phyloP scores from a whole-genome alignment of 805 yeast genomes.

The Lipomyces anomalus region DNA sequence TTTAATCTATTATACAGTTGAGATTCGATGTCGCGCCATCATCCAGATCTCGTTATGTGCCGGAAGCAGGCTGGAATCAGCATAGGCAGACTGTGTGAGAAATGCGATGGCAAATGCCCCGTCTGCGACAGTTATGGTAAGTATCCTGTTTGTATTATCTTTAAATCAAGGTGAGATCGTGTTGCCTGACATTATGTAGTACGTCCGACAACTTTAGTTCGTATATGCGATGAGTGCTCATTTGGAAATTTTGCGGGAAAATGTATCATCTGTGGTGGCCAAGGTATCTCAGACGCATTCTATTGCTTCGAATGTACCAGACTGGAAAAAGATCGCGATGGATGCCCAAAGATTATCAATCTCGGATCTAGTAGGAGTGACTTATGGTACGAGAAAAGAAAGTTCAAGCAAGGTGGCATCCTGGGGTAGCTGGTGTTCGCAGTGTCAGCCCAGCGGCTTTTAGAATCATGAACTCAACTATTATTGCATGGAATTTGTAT shows the following conservation, averaged over 20 bases:
- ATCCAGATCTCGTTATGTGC: conserved; percentile 77
- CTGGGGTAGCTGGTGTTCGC: too few species aligned
- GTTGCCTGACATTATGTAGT: conserved; percentile 28
- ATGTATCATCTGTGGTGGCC: conserved; percentile 74
- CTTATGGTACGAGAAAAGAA: conserved; percentile 53
- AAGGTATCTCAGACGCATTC: conserved; percentile 62
- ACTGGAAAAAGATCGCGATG: conserved; percentile 77
- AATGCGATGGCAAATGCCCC: conserved; percentile 90
- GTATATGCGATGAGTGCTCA: conserved; percentile 81
- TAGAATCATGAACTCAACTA: too few species aligned
- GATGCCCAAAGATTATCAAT: conserved; percentile 81
- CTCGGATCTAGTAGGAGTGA: conserved; percentile 73
- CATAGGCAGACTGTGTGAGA: conserved; percentile 67
- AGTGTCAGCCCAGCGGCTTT: too few species aligned
- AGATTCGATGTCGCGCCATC: conserved; percentile 73
- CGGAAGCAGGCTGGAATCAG: conserved; percentile 75
- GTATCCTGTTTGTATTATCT: conserved; percentile 2
- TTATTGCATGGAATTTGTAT: too few species aligned
- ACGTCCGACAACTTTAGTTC: conserved; percentile 57
- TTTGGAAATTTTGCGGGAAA: conserved; percentile 57
- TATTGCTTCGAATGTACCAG: conserved; percentile 83
- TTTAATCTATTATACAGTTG: neutral
- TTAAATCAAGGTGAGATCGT: neutral
- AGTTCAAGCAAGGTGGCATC: conserved; percentile 22
- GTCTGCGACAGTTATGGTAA: conserved; percentile 71